Conservation (phyloP, 768 basidiomycete species). For the Steccherinum ochraceum region DNA sequence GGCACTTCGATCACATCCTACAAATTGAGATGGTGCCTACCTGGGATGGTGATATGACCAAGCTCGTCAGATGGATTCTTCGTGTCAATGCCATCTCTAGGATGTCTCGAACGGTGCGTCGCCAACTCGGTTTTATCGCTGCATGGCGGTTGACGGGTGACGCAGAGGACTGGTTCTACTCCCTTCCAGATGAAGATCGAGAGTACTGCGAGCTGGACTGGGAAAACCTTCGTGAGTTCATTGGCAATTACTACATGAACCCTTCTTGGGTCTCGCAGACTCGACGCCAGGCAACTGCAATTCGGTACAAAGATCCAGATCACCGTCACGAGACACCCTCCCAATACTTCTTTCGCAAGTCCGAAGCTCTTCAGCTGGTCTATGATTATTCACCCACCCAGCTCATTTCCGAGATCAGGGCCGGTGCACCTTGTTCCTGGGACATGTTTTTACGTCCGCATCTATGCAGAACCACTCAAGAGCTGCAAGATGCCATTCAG, state of each 20-base stretch:
- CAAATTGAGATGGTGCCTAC: not conserved
- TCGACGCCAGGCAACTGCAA: not conserved
- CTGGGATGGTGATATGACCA: not conserved
- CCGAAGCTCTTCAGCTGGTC: not conserved
- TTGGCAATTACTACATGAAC: constrained; percentile 27
- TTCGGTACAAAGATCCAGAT: not conserved
- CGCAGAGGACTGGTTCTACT: constrained; percentile 27
- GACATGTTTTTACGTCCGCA: not conserved
- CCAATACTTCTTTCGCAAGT: not conserved
- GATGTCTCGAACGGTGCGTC: not conserved
- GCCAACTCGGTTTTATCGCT: constrained; percentile 23
- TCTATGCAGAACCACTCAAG: not conserved
- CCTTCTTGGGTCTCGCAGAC: not conserved
- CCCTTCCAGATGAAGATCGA: constrained; percentile 6
- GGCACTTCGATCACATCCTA: not conserved
- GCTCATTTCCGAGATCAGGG: not conserved
- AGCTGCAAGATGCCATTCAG: not conserved
- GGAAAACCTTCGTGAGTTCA: constrained; percentile 20
- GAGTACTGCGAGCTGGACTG: constrained; percentile 21
- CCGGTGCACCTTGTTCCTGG: not conserved
- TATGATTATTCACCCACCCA: not conserved
- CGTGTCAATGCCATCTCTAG: not conserved
- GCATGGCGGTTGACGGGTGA: constrained; percentile 19
- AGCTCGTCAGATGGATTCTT: not conserved
- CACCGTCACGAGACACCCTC: not conserved